phyloP scores from a whole-genome alignment of 106 monocot species.

The Dendrobium huoshanense region DNA sequence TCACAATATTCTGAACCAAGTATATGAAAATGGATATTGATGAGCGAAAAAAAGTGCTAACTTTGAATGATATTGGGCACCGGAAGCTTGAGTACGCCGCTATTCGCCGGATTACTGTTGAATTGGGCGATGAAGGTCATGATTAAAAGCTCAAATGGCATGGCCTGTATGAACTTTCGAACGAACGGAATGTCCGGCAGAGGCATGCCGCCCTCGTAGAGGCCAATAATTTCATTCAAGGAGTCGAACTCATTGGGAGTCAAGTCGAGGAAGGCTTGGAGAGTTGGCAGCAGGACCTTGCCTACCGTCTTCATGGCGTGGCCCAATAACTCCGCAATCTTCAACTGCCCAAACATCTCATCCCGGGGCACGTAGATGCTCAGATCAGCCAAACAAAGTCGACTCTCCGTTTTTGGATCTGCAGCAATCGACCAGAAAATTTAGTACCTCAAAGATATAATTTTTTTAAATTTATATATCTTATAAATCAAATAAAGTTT shows the following conservation, averaged over 20 bases:
- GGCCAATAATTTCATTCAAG: conserved; percentile 47
- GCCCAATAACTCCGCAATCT: conserved; percentile 71
- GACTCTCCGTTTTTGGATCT: conserved; percentile 61
- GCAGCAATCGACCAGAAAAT: conserved; percentile 1
- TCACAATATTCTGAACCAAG: too few relatives aligned
- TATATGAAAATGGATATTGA: too few relatives aligned
- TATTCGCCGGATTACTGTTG: not conserved
- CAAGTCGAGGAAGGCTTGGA: conserved; percentile 32
- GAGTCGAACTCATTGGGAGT: conserved; percentile 67
- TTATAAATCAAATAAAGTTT: too few relatives aligned
- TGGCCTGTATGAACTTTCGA: conserved; percentile 21
- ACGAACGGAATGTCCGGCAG: conserved; percentile 25
- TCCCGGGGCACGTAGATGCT: conserved; percentile 83
- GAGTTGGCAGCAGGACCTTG: conserved; percentile 27
- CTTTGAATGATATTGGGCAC: conserved; percentile 14
- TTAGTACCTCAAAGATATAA: too few relatives aligned
- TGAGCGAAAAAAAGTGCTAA: not conserved
- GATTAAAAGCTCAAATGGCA: conserved; percentile 10
- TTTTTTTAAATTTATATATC: too few relatives aligned
- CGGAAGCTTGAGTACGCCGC: conserved; percentile 14
- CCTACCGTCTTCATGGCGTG: conserved; percentile 47
- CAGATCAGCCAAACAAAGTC: conserved; percentile 27
- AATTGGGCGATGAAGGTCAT: not conserved
- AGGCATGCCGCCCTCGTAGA: conserved; percentile 50
- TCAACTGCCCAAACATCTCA: conserved; percentile 77